Evolutionary conservation across 1,284 basidiomycete species (phyloP).

Genomic region (Tilletia walkeri): DNA sequence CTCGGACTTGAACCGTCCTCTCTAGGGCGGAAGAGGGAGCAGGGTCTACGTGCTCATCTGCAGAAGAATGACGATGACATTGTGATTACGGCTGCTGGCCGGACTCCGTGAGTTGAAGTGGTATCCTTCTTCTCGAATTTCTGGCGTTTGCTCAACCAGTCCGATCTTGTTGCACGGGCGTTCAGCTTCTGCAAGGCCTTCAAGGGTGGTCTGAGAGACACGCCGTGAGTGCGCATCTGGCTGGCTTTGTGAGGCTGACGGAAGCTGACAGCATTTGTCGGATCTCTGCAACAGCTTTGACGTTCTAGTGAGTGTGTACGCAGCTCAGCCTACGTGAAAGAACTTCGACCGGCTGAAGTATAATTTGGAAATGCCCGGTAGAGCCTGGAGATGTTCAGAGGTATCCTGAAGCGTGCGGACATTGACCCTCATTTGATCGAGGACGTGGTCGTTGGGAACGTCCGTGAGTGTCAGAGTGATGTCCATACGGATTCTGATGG

Average conservation of each 20-base stretch:
- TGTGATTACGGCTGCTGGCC: slow-evolving; percentile 78
- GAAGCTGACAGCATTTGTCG: too few species aligned
- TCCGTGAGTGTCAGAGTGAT: slow-evolving; percentile 17
- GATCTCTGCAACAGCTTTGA: slow-evolving; percentile 20
- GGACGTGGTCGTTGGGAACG: slow-evolving; percentile 70
- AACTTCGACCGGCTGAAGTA: not conserved
- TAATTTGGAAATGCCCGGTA: not conserved
- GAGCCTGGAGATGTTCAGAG: slow-evolving; percentile 57
- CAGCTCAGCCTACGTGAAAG: not conserved
- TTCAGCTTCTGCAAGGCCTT: slow-evolving; percentile 66
- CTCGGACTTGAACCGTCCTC: too few species aligned
- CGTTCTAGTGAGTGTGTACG: slow-evolving; percentile 20
- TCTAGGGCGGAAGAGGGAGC: slow-evolving; percentile 17
- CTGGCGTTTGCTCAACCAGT: not conserved
- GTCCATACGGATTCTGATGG: too few species aligned
- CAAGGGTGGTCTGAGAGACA: slow-evolving; percentile 78
- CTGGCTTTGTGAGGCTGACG: not conserved
- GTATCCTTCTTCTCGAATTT: too few species aligned
- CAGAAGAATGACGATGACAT: slow-evolving; percentile 47
- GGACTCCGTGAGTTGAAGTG: slow-evolving; percentile 62
- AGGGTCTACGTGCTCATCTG: slow-evolving; percentile 38
- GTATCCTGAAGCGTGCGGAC: slow-evolving; percentile 65
- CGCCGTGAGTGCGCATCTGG: slow-evolving; percentile 50
- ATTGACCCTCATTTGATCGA: slow-evolving; percentile 70
- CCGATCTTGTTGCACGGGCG: too few species aligned